Evolutionary conservation across 164 flowering plant species (phyloP), one percentile per base, ranked within the genome.

Genomic region (Magnolia sinica): DNA sequence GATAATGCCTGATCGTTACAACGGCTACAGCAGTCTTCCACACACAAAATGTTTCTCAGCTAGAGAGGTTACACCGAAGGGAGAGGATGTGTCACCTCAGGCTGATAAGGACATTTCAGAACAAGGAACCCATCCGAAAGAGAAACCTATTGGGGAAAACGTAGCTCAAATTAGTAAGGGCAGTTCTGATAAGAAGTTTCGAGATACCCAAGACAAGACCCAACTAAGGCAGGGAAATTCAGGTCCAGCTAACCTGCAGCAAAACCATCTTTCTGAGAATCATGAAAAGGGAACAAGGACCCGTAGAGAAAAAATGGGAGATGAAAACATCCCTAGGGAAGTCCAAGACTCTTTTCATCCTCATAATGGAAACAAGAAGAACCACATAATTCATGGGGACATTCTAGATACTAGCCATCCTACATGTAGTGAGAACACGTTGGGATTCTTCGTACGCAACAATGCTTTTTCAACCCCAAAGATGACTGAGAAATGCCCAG

Each of bases 1-100:
- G 74, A 83, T 89, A 22, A 84, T 86, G 64, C 98, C 97, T 4
- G 94, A 94, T 51, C 90, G 97, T 55, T 90, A 83, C 75, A 70
- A 84, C 7, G 88, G 88, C 29, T 77, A 79, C 52, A 87, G 80
- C 79, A 76, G 70, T 59, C 64, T 70, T 23, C 22, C 84, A 52
- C 88, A 78, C 67, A 71, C 74, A 13, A 88, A 88, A n/a, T 68
- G 80, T 75, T 81, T 76, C 45, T 76, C 81, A 23, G n/a, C 78
- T 68, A 76, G 87, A 23, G 16, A 49, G 6, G 65, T 52, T 11
- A 9, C 8, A 23, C n/a, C 20, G 4, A 58, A 58, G 10, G 11
- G 8, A 27, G 68, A 50, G 51, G 24, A 37, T 5, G 16, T n/a
- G 18, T 61, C 29, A 64, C 11, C 1, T 6, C 72, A 81, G 63